Evolutionary conservation across 2,329 filamentous ascomycete species (phyloP).

Genomic region (Ophiostoma piceae): DNA sequence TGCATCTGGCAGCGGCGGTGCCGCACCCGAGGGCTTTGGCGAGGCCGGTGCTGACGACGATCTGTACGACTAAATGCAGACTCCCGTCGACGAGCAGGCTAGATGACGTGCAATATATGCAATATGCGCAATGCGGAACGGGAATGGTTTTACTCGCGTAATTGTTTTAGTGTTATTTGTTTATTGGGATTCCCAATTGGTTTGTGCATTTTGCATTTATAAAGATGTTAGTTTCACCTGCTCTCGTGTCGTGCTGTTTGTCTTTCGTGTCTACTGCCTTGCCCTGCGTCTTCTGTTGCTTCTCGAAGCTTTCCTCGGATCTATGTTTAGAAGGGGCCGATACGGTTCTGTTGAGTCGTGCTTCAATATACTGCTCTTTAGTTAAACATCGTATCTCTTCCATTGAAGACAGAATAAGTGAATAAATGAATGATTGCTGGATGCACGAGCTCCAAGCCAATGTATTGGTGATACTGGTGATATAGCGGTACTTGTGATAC

Average conservation of each 20-base stretch:
- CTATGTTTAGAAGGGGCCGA: background rate
- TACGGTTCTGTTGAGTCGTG: background rate
- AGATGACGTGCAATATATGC: conserved; percentile 48
- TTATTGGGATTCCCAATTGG: conserved; percentile 10
- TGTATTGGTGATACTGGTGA: conserved; percentile 8
- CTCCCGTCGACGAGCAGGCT: background rate
- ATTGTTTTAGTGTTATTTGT: conserved; percentile 12
- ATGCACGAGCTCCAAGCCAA: background rate
- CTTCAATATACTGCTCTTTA: background rate
- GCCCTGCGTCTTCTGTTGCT: background rate
- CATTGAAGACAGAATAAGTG: background rate
- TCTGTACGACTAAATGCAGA: conserved; percentile 72
- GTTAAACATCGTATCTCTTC: background rate
- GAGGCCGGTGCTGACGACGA: conserved; percentile 91
- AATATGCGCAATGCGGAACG: conserved; percentile 9
- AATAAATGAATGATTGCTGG: background rate
- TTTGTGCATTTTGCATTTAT: conserved; percentile 11
- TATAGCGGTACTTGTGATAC: background rate
- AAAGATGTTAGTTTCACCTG: background rate
- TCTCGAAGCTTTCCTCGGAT: background rate
- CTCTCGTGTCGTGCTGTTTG: background rate
- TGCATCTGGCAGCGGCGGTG: conserved; percentile 46
- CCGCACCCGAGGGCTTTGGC: conserved; percentile 54
- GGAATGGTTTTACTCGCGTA: conserved; percentile 11
- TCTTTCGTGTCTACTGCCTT: background rate